A percentile compares a stretch with the other conserved stretches of the same genome.
phyloP scores from a whole-genome alignment of 257 asterid species.

The Salvia rosmarinus region DNA sequence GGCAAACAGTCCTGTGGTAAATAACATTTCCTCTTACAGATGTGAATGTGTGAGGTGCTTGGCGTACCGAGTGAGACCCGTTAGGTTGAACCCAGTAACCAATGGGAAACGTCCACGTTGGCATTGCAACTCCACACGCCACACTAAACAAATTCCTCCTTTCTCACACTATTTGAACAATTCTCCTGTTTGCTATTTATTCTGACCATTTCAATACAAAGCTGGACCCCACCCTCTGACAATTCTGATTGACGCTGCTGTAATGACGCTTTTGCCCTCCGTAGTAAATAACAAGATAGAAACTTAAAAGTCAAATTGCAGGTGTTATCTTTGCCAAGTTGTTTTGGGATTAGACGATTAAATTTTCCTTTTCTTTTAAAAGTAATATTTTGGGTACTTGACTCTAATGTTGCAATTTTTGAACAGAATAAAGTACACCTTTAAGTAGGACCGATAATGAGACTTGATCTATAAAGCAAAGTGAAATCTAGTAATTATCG shows the following conservation, averaged over 20 bases:
- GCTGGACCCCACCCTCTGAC: slow-evolving; percentile 28
- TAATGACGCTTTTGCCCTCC: slow-evolving; percentile 34
- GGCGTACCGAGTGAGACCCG: slow-evolving; percentile 43
- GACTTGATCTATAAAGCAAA: background rate
- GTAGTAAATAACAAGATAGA: too few species aligned
- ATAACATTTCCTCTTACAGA: background rate
- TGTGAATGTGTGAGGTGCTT: slow-evolving; percentile 47
- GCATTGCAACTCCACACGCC: slow-evolving; percentile 39
- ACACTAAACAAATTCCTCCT: slow-evolving; percentile 11
- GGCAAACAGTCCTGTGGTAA: too few species aligned
- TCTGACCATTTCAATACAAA: slow-evolving; percentile 50
- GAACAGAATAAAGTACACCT: too few species aligned
- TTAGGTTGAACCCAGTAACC: slow-evolving; percentile 33
- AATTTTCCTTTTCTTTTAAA: background rate
- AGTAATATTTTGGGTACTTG: background rate
- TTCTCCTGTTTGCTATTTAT: too few species aligned
- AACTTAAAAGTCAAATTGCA: slow-evolving; percentile 11
- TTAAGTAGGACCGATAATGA: too few species aligned
- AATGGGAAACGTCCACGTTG: slow-evolving; percentile 33
- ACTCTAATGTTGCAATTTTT: too few species aligned
- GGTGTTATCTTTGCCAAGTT: slow-evolving; percentile 23
- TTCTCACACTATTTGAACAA: background rate
- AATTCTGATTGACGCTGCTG: too few species aligned
- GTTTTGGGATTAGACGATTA: background rate
- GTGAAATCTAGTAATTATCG: background rate